Evolutionary conservation across 768 basidiomycete genomes (phyloP), one percentile per base, ranked within the genome.

Genomic region (Macrocybe gigantea): DNA sequence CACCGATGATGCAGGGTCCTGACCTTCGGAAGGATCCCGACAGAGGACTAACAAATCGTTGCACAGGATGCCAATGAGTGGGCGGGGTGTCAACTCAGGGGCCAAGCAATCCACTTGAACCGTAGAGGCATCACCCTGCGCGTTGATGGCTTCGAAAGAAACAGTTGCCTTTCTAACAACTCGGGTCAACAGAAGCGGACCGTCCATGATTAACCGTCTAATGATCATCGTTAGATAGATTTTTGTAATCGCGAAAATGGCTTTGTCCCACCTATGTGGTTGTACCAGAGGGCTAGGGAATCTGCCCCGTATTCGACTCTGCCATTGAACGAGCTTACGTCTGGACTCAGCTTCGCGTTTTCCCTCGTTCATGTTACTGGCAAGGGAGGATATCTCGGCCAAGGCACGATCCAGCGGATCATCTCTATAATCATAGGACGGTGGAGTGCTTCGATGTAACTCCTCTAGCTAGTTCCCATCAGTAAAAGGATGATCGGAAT

Each of bases 281-380:
- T 98, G 96, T 33, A 99, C 96, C 34, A 99, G 72, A n/a, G 96
- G 94, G 50, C 92, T 94, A 6, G 93, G 93, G 64, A 96, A 97
- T 61, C 82, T 88, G 13, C 92, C 90, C 35, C 85, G 77, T 57
- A 99, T 97, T 56, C 91, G 77, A 33, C 83, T 60, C 67, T 93
- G 92, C 90, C 89, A 93, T 59, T 88, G 82, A 12, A 97, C 88
- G 22, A 98, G 80, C 60, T 92, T 89, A 40, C 85, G 78, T 14
- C 96, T 77, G 1, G 90, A 93, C 67, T 99, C 96, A 2, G 92
- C 79, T 56, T 97, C 94, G 1, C 96, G 82, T 64, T 97, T 98
- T 53, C 93, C 92, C 68, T 99, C 96, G 64, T 99, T 99, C 90
- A 99, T 96, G 59, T 89, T 88, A 43, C 82, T 90, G 2, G 96